phyloP scores from a whole-genome alignment of 2,329 filamentous ascomycete genomes.

The Dactylellina parvicollis region DNA sequence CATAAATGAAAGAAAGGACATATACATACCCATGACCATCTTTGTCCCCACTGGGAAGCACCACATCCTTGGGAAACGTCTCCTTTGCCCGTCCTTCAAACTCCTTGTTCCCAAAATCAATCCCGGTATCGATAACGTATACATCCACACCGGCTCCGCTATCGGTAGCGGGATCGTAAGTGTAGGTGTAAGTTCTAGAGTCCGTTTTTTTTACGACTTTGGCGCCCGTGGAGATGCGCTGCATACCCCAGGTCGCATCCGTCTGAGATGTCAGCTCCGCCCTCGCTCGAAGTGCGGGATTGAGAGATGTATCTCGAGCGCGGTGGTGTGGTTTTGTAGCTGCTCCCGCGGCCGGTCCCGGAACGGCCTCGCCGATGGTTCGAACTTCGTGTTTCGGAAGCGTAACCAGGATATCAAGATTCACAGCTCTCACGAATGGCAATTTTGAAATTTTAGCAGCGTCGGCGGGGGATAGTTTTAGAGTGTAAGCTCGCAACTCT shows the following conservation, averaged over 20 bases:
- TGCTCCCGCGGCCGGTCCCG: neutral
- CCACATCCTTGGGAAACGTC: neutral
- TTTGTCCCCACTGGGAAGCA: neutral
- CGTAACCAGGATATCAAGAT: neutral
- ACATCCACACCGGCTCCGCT: constrained; percentile 5
- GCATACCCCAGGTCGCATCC: constrained; percentile 4
- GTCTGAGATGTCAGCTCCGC: no score
- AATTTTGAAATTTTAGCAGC: neutral
- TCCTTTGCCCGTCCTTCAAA: neutral
- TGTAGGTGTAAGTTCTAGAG: neutral
- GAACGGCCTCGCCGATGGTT: no score
- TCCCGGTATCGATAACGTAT: neutral
- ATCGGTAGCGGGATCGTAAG: neutral
- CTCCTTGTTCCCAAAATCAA: neutral
- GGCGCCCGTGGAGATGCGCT: constrained; percentile 5
- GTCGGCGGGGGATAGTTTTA: neutral
- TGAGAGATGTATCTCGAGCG: neutral
- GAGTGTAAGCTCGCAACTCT: neutral
- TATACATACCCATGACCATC: constrained; percentile 12
- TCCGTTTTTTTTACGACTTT: neutral
- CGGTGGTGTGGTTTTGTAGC: neutral
- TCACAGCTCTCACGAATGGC: neutral
- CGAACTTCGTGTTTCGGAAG: neutral
- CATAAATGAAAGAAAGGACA: neutral
- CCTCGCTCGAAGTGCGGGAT: neutral